A percentile compares a stretch with the other conserved stretches of the same genome.
Conservation (phyloP, 768 basidiomycete species). For the Amylocystis lapponica region DNA sequence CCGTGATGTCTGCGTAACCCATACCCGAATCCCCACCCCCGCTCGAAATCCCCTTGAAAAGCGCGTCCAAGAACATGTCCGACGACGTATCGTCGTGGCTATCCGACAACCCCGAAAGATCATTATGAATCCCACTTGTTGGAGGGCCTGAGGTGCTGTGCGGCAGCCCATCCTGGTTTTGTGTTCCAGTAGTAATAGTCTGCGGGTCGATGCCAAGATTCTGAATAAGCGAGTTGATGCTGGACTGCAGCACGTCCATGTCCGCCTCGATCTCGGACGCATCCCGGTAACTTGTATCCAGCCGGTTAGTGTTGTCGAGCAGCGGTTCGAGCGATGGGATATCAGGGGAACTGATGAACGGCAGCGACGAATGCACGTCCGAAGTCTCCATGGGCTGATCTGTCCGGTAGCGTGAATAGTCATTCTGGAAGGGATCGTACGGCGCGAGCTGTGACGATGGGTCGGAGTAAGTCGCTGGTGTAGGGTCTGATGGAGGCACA, state of each 20-base stretch:
- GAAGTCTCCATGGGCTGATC: conserved; percentile 13
- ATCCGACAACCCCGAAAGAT: conserved; percentile 3
- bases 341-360: conserved; percentile 22
- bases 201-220: conserved; percentile 60
- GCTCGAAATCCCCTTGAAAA: conserved; percentile 33
- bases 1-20: conserved; percentile 28
- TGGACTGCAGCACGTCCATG: conserved; percentile 62
- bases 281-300: conserved; percentile 54
- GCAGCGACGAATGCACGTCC: conserved; percentile 21
- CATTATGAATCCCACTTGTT: not conserved
- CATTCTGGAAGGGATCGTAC: conserved; percentile 6
- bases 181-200: conserved; percentile 18
- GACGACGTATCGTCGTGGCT: conserved; percentile 10
- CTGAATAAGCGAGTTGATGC: conserved; percentile 68
- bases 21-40: conserved; percentile 24
- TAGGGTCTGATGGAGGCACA: conserved; percentile 3
- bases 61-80: conserved; percentile 36
- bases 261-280: conserved; percentile 65
- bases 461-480: not conserved
- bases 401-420: conserved; percentile 13
- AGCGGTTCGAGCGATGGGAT: conserved; percentile 25
- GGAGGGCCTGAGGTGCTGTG: no score
- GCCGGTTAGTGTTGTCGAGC: conserved; percentile 32
- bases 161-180: conserved; percentile 1
- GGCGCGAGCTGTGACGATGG: conserved; percentile 5